Base-by-base conservation (phyloP, 2,329 filamentous ascomycete species). In the Epichloe coenophiala region DNA sequence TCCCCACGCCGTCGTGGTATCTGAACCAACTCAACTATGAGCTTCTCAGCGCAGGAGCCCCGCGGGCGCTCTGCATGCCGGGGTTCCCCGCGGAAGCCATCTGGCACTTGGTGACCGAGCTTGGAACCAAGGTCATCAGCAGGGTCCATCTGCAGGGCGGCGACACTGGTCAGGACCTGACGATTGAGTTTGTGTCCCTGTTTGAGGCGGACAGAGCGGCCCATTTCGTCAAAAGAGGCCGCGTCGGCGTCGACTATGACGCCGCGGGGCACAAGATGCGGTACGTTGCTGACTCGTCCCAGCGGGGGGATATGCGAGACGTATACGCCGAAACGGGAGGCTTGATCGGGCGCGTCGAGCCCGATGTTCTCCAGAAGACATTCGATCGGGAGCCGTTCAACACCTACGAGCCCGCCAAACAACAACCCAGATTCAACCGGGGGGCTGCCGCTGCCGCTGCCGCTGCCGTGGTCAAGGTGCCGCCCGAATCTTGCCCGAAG, bases 131-230 rank as follows among this genome's bases (percentile, higher is more conserved):
- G 1, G 38, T 53, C 4, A 50, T 64, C 1, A 51, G 54, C 1
- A 11, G 33, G 1, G 54, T 51, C 5, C 2, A 35, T 11, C 12
- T 45, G 2, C 11, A 13, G 5, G 19, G 37, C 0, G 35, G 27
- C 9, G 50, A 51, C 6, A 36, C 35, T 3, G 17, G 19, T 2
- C 49, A 50, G 6, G 23, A 37, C 12, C 41, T 64, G 0, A 40
- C 13, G 0, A 15, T 65, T 0, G 62, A 64, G 11, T 50, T 64
- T 17, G 13, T 42, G 0, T 56, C 49, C 2, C n/a, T 58, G 0
- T 55, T 55, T 1, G 41, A 58, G 5, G 52, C 59, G 2, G 41
- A 38, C 0, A 49, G 33, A 9, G 47, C 48, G 8, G 17, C 13
- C 13, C 31, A 11, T 27, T 12, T 33, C 12, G 23, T 48, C 5